Conservation (phyloP, 140 eudicot genomes). For the Cichorium intybus region DNA sequence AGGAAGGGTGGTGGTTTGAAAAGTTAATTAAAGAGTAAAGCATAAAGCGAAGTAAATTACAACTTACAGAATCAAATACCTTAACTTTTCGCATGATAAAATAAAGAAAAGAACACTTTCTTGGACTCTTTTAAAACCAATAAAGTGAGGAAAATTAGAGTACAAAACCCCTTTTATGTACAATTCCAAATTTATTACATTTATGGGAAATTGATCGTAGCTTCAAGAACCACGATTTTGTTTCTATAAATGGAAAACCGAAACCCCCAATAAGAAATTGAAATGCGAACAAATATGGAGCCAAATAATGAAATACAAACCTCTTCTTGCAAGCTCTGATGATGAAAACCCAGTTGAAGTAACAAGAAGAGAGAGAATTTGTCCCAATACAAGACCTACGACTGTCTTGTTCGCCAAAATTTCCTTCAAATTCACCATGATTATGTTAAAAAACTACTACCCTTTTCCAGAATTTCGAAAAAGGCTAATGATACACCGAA, state of each 20-base stretch:
- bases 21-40: slow-evolving; percentile 1
- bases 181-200: slow-evolving; percentile 1
- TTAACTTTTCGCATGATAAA: slow-evolving; percentile 21
- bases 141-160: not conserved
- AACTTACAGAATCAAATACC: slow-evolving; percentile 28
- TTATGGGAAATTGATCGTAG: not conserved
- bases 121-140: not conserved
- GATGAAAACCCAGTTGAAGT: slow-evolving; percentile 95
- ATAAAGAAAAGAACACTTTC: slow-evolving; percentile 10
- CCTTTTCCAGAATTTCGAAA: slow-evolving; percentile 7
- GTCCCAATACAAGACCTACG: slow-evolving; percentile 73
- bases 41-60: slow-evolving; percentile 16
- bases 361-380: slow-evolving; percentile 75
- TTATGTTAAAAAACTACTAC: not conserved
- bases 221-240: slow-evolving; percentile 5
- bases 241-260: not conserved
- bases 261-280: not conserved
- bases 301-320: slow-evolving; percentile 28
- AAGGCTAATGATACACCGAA: not conserved
- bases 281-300: not conserved
- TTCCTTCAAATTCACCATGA: slow-evolving; percentile 46
- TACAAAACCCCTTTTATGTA: slow-evolving; percentile 6
- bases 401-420: slow-evolving; percentile 49
- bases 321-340: slow-evolving; percentile 89
- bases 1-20: not conserved